Percentiles rank a stretch among this genome's conserved stretches.
phyloP scores from a whole-genome alignment of 192 early-diverging fungal species.

The Backusella tuberculispora region DNA sequence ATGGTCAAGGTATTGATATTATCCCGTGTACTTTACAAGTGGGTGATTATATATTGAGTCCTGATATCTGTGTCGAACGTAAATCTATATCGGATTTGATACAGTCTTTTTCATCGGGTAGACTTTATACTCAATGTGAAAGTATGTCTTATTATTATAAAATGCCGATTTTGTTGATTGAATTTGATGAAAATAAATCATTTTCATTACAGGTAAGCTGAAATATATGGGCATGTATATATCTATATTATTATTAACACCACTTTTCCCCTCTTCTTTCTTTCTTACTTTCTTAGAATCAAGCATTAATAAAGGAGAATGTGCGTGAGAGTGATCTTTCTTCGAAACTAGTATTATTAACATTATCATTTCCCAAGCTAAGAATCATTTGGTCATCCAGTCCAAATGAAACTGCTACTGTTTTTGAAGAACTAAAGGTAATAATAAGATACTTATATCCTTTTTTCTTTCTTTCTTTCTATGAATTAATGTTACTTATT shows the following conservation, averaged over 20 bases:
- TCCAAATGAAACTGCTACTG: slow-evolving; percentile 81
- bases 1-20: slow-evolving; percentile 75
- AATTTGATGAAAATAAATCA: slow-evolving; percentile 86
- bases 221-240: slow-evolving; percentile 47
- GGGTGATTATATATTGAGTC: slow-evolving; percentile 92
- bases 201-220: slow-evolving; percentile 71
- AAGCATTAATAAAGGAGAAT: slow-evolving; percentile 50
- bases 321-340: slow-evolving; percentile 65
- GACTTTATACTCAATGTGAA: slow-evolving; percentile 88
- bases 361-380: slow-evolving; percentile 83
- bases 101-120: slow-evolving; percentile 77
- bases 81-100: slow-evolving; percentile 92
- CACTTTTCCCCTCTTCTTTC: no score
- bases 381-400: slow-evolving; percentile 87
- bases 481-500: not conserved
- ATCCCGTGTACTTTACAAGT: slow-evolving; percentile 86
- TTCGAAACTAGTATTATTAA: slow-evolving; percentile 77
- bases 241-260: slow-evolving; percentile 37
- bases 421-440: slow-evolving; percentile 92
- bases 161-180: slow-evolving; percentile 83
- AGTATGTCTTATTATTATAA: slow-evolving; percentile 86
- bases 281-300: no score
- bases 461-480: slow-evolving; percentile 17
- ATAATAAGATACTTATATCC: slow-evolving; percentile 2
- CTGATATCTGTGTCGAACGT: slow-evolving; percentile 87